Conservation (phyloP, 1,284 basidiomycete species). For the Agroathelia rolfsii region DNA sequence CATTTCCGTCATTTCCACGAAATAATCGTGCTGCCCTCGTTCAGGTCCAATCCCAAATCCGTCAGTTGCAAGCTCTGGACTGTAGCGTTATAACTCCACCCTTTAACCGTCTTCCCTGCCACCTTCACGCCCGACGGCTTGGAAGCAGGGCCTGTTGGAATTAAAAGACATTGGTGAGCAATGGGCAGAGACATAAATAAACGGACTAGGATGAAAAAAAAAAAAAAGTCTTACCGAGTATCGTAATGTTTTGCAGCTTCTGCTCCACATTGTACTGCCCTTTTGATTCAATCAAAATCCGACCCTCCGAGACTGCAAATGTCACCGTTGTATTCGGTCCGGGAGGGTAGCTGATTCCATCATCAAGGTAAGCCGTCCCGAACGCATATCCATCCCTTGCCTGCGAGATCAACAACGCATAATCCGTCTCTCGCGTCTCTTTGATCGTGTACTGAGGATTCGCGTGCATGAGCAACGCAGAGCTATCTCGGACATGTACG, state of each 20-base stretch:
- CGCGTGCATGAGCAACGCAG: slow-evolving; percentile 47
- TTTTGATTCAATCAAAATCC: slow-evolving; percentile 25
- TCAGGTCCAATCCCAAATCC: slow-evolving; percentile 25
- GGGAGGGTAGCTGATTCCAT: slow-evolving; percentile 47
- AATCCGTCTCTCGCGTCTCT: slow-evolving; percentile 46
- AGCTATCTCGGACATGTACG: slow-evolving; percentile 54
- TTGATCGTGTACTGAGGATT: slow-evolving; percentile 47
- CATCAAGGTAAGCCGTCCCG: slow-evolving; percentile 54
- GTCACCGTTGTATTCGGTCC: slow-evolving; percentile 36
- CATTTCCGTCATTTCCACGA: slow-evolving; percentile 16
- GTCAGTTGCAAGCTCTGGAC: slow-evolving; percentile 24
- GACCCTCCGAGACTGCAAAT: slow-evolving; percentile 24
- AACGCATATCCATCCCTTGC: slow-evolving; percentile 34
- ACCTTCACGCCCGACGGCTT: slow-evolving; percentile 26
- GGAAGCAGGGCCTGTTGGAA: too few relatives aligned
- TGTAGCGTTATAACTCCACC: slow-evolving; percentile 25
- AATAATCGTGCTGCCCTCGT: slow-evolving; percentile 16
- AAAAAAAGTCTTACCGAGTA: slow-evolving; percentile 28
- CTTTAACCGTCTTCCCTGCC: slow-evolving; percentile 17
- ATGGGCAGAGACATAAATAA: too few relatives aligned
- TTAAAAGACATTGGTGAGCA: too few relatives aligned
- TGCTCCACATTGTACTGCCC: slow-evolving; percentile 36
- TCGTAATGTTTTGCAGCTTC: slow-evolving; percentile 32
- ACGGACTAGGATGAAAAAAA: too few relatives aligned
- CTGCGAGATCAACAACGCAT: slow-evolving; percentile 45